Evolutionary conservation across 2,329 filamentous ascomycete species (phyloP), one percentile per base, ranked within the genome.

Genomic region (Penicillium hordei): DNA sequence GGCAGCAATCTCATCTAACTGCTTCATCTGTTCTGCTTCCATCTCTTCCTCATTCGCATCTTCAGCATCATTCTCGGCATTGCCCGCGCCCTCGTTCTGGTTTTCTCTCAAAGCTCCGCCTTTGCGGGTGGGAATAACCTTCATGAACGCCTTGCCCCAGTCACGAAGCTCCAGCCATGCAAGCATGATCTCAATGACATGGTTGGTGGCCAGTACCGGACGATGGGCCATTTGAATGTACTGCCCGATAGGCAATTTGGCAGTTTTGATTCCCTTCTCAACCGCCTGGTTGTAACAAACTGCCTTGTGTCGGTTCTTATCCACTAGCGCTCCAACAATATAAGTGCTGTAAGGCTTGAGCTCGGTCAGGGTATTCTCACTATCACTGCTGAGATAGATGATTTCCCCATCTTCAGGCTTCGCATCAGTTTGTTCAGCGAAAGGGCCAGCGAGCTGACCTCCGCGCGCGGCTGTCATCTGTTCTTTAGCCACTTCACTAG

Each of bases 171-270:
- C 91, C 54, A 99, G 76, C 92, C 93, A 99, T 64, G 86, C 87
- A 45, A 96, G 78, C 91, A 99, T 96, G 61, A 99, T 97, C 76
- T 97, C 93, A 46, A 94, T 85, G 1, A 99, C 94, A 70, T 99
- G 94, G 71, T 97, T 99, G 8, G 93, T 97, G 4, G 93, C 88
- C 57, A 99, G 79, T 5, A 99, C 90, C 66, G 89, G 86, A 33
- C 94, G 86, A 67, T 89, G 93, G 55, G 88, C 84, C 90, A 99
- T 95, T 62, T 91, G 84, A 81, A 99, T 88, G 74, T 91, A 97
- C 61, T 97, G 88, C n/a, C 92, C 91, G 67, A 99, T 97, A 0
- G 94, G 94, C 55, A 99, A 75, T 72, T 91, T 93, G 2, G 93
- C 94, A 0, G 94, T 97, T 62, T 89, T 88, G 66, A 99, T 86